Conservation (phyloP, 2,329 filamentous ascomycete genomes). For the Myriosclerotinia duriaeana region DNA sequence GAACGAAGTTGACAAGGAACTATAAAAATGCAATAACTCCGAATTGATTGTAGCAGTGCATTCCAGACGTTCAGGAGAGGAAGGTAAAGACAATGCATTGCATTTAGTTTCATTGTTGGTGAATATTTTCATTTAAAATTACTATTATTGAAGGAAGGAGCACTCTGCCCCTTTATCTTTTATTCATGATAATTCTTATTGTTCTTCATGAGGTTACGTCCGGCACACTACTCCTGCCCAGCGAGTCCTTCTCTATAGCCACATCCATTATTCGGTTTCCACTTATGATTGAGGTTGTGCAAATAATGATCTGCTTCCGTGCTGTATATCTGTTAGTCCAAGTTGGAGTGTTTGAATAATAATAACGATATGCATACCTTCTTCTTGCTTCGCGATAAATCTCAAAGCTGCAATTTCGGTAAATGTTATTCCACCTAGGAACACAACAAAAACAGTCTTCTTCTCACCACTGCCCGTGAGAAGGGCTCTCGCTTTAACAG, state of each 20-base stretch:
- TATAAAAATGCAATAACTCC: conserved; percentile 13
- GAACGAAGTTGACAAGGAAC: conserved; percentile 20
- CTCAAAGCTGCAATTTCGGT: conserved; percentile 92
- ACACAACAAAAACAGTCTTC: conserved; percentile 94
- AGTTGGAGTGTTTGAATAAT: neutral
- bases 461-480: conserved; percentile 72
- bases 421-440: conserved; percentile 94
- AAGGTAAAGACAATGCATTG: neutral
- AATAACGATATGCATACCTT: conserved; percentile 48
- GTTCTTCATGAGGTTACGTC: conserved; percentile 35
- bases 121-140: conserved; percentile 19
- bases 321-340: conserved; percentile 44
- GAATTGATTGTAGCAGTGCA: conserved; percentile 16
- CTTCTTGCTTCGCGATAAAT: conserved; percentile 83
- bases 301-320: conserved; percentile 82
- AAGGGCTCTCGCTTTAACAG: conserved; percentile 79
- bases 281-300: conserved; percentile 86
- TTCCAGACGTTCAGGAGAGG: conserved; percentile 9
- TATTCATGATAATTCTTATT: conserved; percentile 22
- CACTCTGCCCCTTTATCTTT: conserved; percentile 13
- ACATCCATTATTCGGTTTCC: conserved; percentile 87
- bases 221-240: conserved; percentile 35
- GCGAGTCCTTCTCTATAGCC: conserved; percentile 64
- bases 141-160: conserved; percentile 13
- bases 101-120: conserved; percentile 12